Conservation (phyloP, 495 filamentous ascomycete species). For the Lentithecium fluviatile region DNA sequence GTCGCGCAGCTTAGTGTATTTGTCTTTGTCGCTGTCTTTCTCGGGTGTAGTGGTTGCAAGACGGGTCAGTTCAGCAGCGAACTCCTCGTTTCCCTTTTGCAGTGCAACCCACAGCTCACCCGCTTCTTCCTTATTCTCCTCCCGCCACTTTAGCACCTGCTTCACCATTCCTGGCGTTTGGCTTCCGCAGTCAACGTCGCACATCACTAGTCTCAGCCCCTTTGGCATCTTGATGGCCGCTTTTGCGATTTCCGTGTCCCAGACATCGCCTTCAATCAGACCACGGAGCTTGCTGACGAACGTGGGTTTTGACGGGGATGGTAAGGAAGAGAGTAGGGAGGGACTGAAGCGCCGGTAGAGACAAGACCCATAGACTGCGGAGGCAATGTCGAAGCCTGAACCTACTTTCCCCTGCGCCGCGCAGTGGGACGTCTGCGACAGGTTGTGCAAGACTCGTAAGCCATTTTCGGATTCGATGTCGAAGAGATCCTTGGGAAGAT, state of each 20-base stretch:
- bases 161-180: constrained; percentile 94
- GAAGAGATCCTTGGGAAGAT: constrained; percentile 64
- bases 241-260: constrained; percentile 77
- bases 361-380: constrained; percentile 87
- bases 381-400: constrained; percentile 94
- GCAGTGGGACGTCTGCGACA: constrained; percentile 90
- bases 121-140: constrained; percentile 63
- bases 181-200: constrained; percentile 93
- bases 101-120: constrained; percentile 68
- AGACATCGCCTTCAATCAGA: constrained; percentile 65
- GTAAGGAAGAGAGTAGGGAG: constrained; percentile 62
- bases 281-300: constrained; percentile 66
- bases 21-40: constrained; percentile 43
- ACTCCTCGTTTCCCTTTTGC: constrained; percentile 68
- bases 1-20: constrained; percentile 30
- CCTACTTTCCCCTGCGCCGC: constrained; percentile 96
- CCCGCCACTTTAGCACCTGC: constrained; percentile 80
- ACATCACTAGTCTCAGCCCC: constrained; percentile 76
- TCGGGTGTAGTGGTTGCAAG: constrained; percentile 33
- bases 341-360: constrained; percentile 90
- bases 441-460: constrained; percentile 69
- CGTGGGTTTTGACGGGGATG: constrained; percentile 58
- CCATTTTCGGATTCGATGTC: constrained; percentile 39
- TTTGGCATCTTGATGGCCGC: constrained; percentile 61
- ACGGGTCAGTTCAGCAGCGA: constrained; percentile 61